Base-by-base conservation (phyloP, 169 alveolate species). In the Cryptosporidium canis region DNA sequence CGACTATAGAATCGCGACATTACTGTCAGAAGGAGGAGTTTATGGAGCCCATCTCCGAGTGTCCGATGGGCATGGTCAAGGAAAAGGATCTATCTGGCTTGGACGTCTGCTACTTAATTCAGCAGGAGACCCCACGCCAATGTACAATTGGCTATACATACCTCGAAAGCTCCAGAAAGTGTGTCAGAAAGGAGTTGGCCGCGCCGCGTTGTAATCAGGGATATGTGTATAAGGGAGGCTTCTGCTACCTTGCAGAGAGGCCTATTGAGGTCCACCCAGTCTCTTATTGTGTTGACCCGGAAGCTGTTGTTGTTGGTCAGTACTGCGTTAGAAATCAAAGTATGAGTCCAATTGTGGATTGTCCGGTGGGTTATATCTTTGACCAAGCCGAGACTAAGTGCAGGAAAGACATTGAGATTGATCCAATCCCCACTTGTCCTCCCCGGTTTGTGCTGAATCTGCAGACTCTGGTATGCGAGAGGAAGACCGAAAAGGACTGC, bases 371-470 rank as follows among this genome's bases (percentile, higher is more conserved):
- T n/a, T 77, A 58, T 24, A n/a, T 21, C 2, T 77, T 39, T 29
- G 41, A 33, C 24, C 64, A 56, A 43, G 33, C n/a, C 21, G 45
- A 29, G n/a, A 41, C n/a, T 44, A 16, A 77, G n/a, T 77, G 87
- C 45, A 45, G n/a, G 2, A 55, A 33, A 16, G 77, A 77, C 35
- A 61, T 61, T 41, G 72, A 39, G 43, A 43, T 77, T 24, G 87
- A 77, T 16, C 87, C 87, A 14, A 53, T 77, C 18, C 43, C 18
- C 3, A 77, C 87, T 24, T 77, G 87, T 77, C 87, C 87, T 41
- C 87, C 87, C 9, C 55, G 87, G 27, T 77, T 35, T 41, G 39
- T 44, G 7, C 37, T 77, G 29, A 77, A 77, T 63, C 11, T 12
- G 14, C 77, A 27, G 43, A 61, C 31, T 12, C 70, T 58, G 43